Evolutionary conservation across 768 basidiomycete genomes (phyloP).

Genomic region (Tulasnella sp.): DNA sequence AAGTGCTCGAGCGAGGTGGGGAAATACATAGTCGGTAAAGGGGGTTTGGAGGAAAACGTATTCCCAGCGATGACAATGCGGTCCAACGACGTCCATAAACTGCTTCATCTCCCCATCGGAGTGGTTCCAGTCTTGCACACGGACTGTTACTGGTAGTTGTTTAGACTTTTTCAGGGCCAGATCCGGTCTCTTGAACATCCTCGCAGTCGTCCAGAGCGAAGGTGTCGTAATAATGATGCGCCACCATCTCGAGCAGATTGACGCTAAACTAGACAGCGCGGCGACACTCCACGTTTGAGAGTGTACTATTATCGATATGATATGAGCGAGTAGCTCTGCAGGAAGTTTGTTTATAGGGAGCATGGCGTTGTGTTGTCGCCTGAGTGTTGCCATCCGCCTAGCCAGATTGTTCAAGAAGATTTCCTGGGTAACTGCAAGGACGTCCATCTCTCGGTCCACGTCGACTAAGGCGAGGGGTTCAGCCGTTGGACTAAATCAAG

Average conservation of each 20-base stretch:
- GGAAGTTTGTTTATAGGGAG: slow-evolving; percentile 9
- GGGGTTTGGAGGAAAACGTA: neutral
- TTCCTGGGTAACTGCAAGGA: neutral
- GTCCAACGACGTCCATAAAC: neutral
- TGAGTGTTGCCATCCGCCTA: neutral
- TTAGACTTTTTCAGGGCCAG: neutral
- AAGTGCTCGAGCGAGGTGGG: neutral
- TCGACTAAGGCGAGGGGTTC: neutral
- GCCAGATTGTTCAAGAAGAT: neutral
- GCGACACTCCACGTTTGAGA: neutral
- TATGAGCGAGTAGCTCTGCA: neutral
- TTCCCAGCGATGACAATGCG: neutral
- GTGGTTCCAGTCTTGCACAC: slow-evolving; percentile 1
- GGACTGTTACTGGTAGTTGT: neutral
- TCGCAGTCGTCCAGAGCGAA: slow-evolving; percentile 3
- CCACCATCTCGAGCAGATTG: slow-evolving; percentile 8
- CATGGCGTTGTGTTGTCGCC: slow-evolving; percentile 12
- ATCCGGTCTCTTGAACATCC: neutral
- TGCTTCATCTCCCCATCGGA: neutral
- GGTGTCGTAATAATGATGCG: neutral
- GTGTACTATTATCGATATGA: neutral
- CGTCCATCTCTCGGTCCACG: neutral
- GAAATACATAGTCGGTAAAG: neutral
- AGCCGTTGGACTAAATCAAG: neutral
- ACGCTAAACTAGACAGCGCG: neutral